Percentiles rank a stretch among this genome's conserved stretches.
phyloP scores from a whole-genome alignment of 2,329 filamentous ascomycete genomes.

The Sporothrix mexicana region DNA sequence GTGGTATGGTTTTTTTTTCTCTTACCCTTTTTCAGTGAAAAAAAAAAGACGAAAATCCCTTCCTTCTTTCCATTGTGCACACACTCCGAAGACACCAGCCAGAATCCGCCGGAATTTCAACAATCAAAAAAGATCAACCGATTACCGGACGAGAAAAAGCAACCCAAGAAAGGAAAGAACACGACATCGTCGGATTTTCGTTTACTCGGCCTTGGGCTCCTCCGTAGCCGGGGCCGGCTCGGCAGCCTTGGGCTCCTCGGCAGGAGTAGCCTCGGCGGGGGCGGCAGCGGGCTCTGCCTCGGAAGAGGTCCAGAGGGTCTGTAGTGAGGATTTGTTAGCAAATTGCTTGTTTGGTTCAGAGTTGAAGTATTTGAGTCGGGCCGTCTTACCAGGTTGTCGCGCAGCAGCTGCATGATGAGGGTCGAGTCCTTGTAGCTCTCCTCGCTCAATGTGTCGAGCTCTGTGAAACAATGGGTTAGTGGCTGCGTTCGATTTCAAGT shows the following conservation, averaged over 20 bases:
- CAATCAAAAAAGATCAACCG: conserved; percentile 50
- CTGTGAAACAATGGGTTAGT: conserved; percentile 44
- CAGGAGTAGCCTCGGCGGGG: conserved; percentile 53
- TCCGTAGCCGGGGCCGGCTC: conserved; percentile 49
- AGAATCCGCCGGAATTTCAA: conserved; percentile 54
- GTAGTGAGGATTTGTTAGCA: too few species aligned
- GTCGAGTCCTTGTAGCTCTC: conserved; percentile 99
- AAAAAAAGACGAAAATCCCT: conserved; percentile 35
- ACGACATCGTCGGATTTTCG: conserved; percentile 32
- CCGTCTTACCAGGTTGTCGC: conserved; percentile 76
- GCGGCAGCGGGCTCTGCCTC: conserved; percentile 80
- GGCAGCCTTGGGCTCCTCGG: conserved; percentile 42
- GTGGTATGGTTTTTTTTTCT: conserved; percentile 30
- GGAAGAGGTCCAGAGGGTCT: conserved; percentile 93
- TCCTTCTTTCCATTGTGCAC: conserved; percentile 62
- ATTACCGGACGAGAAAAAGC: conserved; percentile 49
- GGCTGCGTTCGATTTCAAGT: background rate
- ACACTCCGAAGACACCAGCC: conserved; percentile 68
- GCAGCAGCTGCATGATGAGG: conserved; percentile 98
- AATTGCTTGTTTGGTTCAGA: background rate
- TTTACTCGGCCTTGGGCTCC: conserved; percentile 71
- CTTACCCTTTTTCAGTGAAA: conserved; percentile 30
- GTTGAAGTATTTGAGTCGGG: background rate
- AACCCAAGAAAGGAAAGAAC: conserved; percentile 40
- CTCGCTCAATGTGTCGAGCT: conserved; percentile 96